phyloP scores from a whole-genome alignment of 768 basidiomycete genomes.

The Mycena pura region DNA sequence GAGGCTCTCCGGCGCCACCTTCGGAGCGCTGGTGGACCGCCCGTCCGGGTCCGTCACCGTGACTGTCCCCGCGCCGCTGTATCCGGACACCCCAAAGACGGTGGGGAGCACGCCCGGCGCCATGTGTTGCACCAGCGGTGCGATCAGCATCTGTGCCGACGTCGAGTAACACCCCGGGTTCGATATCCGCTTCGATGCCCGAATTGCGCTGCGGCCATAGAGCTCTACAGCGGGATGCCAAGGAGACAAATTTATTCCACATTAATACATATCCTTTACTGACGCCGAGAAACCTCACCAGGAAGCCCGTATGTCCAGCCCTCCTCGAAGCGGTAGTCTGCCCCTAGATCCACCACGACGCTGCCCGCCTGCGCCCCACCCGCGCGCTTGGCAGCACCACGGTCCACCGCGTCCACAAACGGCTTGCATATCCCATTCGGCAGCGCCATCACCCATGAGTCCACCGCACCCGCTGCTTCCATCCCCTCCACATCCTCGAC shows the following conservation, averaged over 20 bases:
- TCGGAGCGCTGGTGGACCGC: constrained; percentile 77
- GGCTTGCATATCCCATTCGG: constrained; percentile 98
- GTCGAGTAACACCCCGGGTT: constrained; percentile 99
- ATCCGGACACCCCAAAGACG: constrained; percentile 92
- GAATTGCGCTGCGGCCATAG: constrained; percentile 76
- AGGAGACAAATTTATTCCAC: constrained; percentile 43
- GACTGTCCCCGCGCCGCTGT: constrained; percentile 93
- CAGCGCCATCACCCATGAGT: constrained; percentile 98
- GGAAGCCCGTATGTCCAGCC: constrained; percentile 98
- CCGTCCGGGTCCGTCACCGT: constrained; percentile 72
- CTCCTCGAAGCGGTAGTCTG: constrained; percentile 94
- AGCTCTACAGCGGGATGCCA: constrained; percentile 65
- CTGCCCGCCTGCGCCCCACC: constrained; percentile 56
- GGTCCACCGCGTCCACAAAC: constrained; percentile 93
- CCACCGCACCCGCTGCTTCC: constrained; percentile 90
- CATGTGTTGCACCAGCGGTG: constrained; percentile 82
- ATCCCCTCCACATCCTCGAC: constrained; percentile 81
- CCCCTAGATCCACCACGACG: constrained; percentile 90
- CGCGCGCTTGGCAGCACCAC: constrained; percentile 64
- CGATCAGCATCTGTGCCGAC: constrained; percentile 88
- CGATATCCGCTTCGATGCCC: constrained; percentile 82
- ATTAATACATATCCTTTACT: constrained; percentile 43
- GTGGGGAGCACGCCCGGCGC: constrained; percentile 70
- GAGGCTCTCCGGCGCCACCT: constrained; percentile 80
- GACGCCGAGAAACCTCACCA: constrained; percentile 72